These are phyloP conservation scores for Aspergillus chevalieri DNA, from an alignment of 2,329 filamentous ascomycete species.

Conservation along the genomic window DNA sequence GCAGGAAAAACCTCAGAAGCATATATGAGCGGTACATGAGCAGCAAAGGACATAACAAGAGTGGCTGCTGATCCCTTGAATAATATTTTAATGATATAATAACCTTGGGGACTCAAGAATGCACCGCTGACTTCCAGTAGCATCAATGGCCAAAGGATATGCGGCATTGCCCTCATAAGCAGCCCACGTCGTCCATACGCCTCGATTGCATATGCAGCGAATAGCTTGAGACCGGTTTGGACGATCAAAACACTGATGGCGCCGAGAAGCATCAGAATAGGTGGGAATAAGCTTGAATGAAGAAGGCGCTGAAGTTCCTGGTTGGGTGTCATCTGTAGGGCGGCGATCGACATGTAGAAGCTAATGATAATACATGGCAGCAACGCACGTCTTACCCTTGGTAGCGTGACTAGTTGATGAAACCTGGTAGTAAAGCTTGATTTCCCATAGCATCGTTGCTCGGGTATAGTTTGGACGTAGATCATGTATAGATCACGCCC, in stretches of 20 bases:
- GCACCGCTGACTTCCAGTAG: not conserved
- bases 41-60: not conserved
- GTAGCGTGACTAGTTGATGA: not conserved
- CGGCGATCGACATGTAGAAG: not conserved
- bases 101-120: not conserved
- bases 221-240: not conserved
- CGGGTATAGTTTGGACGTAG: not conserved
- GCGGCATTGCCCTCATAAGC: not conserved
- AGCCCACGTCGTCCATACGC: not conserved
- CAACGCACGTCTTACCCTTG: not conserved
- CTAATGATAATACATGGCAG: not conserved
- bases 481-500: not conserved
- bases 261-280: not conserved
- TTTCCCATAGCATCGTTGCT: not conserved
- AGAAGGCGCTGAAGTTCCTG: not conserved
- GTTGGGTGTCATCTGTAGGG: not conserved
- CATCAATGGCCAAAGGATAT: not conserved
- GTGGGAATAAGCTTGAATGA: not conserved
- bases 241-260: not conserved
- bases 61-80: no score
- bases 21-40: not conserved
- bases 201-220: not conserved
- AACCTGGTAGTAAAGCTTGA: not conserved
- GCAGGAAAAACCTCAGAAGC: not conserved
- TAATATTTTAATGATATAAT: no score